These are phyloP conservation scores for Auxenochlorella pyrenoidosa DNA, from an alignment of 139 green algal species.

Conservation along the genomic window DNA sequence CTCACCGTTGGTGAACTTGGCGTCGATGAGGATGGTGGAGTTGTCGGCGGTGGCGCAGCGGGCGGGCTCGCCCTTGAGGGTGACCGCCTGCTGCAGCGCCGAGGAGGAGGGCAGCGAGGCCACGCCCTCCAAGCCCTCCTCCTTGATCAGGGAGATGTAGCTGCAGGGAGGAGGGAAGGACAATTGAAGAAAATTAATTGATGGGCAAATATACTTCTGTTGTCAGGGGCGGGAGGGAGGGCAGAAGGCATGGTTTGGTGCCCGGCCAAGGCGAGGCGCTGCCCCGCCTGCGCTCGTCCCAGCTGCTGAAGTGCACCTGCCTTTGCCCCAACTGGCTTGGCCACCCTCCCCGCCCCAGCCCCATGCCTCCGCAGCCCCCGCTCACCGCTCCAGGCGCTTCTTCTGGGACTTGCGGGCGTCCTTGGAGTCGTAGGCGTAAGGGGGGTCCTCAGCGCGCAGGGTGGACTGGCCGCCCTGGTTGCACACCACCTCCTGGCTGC, in stretches of 20 bases:
- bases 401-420: not conserved
- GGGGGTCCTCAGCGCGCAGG: constrained; percentile 45
- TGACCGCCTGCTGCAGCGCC: not conserved
- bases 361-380: too few relatives aligned
- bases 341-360: too few relatives aligned
- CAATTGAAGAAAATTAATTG: not conserved
- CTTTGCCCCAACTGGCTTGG: too few relatives aligned
- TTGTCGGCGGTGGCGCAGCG: constrained; percentile 16
- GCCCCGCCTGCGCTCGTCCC: too few relatives aligned
- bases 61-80: not conserved
- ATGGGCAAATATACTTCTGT: not conserved
- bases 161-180: not conserved
- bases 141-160: not conserved
- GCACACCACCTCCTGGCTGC: constrained; percentile 20
- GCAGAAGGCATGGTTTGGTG: too few relatives aligned
- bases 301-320: too few relatives aligned
- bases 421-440: constrained; percentile 38
- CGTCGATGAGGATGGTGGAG: constrained; percentile 16
- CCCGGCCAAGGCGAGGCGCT: too few relatives aligned
- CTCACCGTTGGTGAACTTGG: not conserved
- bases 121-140: not conserved
- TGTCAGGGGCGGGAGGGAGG: not conserved
- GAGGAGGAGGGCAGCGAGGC: not conserved
- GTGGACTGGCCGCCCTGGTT: constrained; percentile 39
- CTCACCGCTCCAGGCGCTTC: not conserved